Percentiles rank a stretch among this genome's conserved stretches.
Evolutionary conservation across 495 filamentous ascomycete genomes (phyloP).

Genomic region (Neurospora tetraspora): DNA sequence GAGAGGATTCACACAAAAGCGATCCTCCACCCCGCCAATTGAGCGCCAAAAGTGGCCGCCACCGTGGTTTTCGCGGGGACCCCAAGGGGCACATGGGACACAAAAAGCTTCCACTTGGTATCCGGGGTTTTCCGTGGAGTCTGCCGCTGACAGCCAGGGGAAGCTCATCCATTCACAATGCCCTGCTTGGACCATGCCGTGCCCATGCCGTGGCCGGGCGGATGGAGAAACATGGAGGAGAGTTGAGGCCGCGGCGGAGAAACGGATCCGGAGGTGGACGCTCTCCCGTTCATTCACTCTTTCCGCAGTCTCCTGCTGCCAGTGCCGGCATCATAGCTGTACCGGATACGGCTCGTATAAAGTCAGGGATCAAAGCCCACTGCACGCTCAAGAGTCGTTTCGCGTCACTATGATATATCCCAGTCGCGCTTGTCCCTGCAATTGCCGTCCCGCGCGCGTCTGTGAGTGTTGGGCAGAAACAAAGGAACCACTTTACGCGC

Average conservation of each 20-base stretch:
- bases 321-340: background rate
- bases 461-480: background rate
- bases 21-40: constrained; percentile 3
- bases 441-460: background rate
- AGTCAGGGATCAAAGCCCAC: background rate
- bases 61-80: constrained; percentile 1
- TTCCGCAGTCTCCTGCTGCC: background rate
- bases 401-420: background rate
- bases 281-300: background rate
- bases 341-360: background rate
- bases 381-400: background rate
- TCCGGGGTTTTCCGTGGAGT: background rate
- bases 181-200: background rate
- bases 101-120: constrained; percentile 1
- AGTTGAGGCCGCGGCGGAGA: background rate
- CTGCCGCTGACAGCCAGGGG: background rate
- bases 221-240: background rate
- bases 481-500: background rate
- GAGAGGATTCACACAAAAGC: constrained; percentile 1
- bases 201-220: background rate
- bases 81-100: background rate
- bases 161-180: background rate
- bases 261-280: background rate
- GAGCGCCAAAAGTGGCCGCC: background rate
- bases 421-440: background rate